Evolutionary conservation across 768 basidiomycete genomes (phyloP).

Genomic region (Obba rivulosa): DNA sequence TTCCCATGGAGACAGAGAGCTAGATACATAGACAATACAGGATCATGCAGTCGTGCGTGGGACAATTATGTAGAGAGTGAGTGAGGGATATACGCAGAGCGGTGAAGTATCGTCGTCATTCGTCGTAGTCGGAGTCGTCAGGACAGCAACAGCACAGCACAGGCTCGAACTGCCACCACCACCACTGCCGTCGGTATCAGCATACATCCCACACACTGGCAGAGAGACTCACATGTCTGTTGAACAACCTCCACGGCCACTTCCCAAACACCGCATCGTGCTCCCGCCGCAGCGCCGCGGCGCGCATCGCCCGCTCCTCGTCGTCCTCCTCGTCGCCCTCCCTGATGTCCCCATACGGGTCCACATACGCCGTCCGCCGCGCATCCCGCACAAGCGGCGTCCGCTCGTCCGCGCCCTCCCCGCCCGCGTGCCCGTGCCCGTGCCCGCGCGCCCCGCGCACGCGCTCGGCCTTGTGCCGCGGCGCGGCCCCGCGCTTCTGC

Average conservation of each 20-base stretch:
- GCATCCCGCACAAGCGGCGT: conserved; percentile 33
- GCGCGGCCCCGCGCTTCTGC: conserved; percentile 4
- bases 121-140: conserved; percentile 48
- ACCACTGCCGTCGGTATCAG: conserved; percentile 50
- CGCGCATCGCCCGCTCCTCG: conserved; percentile 19
- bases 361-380: conserved; percentile 16
- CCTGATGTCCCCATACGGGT: conserved; percentile 14
- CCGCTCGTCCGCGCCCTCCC: conserved; percentile 27
- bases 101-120: conserved; percentile 15
- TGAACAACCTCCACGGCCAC: conserved; percentile 68
- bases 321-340: conserved; percentile 18
- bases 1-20: too few species aligned
- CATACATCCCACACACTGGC: background rate
- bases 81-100: background rate
- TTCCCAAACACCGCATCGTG: conserved; percentile 54
- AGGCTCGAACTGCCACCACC: conserved; percentile 74
- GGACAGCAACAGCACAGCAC: conserved; percentile 57
- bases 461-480: conserved; percentile 2
- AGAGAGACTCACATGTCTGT: conserved; percentile 53
- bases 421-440: conserved; percentile 12
- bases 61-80: background rate
- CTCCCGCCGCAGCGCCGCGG: conserved; percentile 37
- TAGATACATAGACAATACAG: background rate
- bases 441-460: conserved; percentile 16
- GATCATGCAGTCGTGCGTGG: background rate